Evolutionary conservation across 192 early-diverging fungal genomes (phyloP), one percentile per base, ranked within the genome.

Genomic region (Rhizophagus clarus): DNA sequence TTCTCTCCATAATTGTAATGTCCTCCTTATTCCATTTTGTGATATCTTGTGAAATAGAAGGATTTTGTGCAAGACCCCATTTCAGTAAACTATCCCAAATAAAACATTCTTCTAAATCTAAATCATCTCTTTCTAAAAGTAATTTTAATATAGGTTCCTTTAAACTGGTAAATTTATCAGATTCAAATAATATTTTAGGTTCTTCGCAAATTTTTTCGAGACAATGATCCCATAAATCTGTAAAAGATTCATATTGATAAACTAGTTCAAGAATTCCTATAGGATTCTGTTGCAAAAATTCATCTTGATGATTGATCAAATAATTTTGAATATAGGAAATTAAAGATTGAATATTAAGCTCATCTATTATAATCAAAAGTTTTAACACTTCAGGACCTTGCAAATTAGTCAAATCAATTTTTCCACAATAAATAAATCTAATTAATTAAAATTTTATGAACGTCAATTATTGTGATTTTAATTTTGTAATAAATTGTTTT

Each of bases 361-460:
- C 20, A 64, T 64, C 62, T n/a, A 14, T 22, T 20, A 22, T 22
- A 1, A 29, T 29, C 22, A 29, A 47, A 11, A 47, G 7, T 64
- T n/a, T 64, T 29, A 64, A 64, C 8, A 64, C 1, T 5, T 64
- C 62, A 29, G 22, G 4, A 64, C 3, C 62, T 0, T 29, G 1
- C 1, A 64, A 29, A 11, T 64, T 64, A 1, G 22, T 29, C 5
- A 64, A 64, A 10, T 29, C 28, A 64, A 64, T 29, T 4, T 64
- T 64, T 64, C 62, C 62, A 20, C 24, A 11, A 64, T 64, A 64
- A n/a, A 64, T 64, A 64, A 28, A 64, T n/a, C 62, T 64, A 12
- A 47, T 9, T 37, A 47, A 37, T 37, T n/a, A n/a, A 6, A 42
- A 6, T 42, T n/a, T n/a, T n/a, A n/a, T n/a, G n/a, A n/a, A n/a